Evolutionary conservation across 768 basidiomycete species (phyloP), one percentile per base, ranked within the genome.

Genomic region (Pleurotus sapidus): DNA sequence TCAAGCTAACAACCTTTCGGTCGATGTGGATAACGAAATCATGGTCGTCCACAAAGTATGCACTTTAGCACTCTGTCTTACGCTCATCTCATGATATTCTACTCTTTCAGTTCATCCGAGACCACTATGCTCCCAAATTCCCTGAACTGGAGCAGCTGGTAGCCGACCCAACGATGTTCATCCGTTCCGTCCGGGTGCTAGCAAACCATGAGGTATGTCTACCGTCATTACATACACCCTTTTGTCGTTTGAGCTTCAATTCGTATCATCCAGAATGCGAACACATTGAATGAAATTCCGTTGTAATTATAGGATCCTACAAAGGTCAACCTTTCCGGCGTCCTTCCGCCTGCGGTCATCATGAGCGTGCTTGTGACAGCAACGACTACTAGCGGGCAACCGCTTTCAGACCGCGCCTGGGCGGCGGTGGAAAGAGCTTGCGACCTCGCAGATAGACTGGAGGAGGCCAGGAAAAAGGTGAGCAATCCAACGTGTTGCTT

Each of bases 11-110:
- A 99, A 99, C 72, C 77, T 98, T 57, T 93, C 95, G 1, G 97
- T 99, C 43, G 97, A 99, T 65, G 87, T 98, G 4, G 97, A 99
- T 73, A 99, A 99, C 64, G 97, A 99, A 71, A 93, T 98, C 55
- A 79, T 99, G 37, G 80, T 99, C 30, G 95, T 99, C 0, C 93
- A 99, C 76, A 99, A 99, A 81, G 94, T 83, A 64, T 61, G 72
- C 67, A 12, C 39, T 24, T 14, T 55, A 46, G 34, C 46, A 40
- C 24, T 53, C 14, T 61, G 51, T 15, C 1, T 11, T 46, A 40
- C 9, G 49, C 57, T 58, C 58, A 37, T 46, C 57, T 23, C 58
- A 64, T 56, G 60, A 38, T 30, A 46, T 47, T 34, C 9, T 46
- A 15, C 60, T 49, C 56, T 30, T 61, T 7, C 64, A 95, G 91